Evolutionary conservation across 768 basidiomycete genomes (phyloP), one percentile per base, ranked within the genome.

Genomic region (Harrya chromipes): DNA sequence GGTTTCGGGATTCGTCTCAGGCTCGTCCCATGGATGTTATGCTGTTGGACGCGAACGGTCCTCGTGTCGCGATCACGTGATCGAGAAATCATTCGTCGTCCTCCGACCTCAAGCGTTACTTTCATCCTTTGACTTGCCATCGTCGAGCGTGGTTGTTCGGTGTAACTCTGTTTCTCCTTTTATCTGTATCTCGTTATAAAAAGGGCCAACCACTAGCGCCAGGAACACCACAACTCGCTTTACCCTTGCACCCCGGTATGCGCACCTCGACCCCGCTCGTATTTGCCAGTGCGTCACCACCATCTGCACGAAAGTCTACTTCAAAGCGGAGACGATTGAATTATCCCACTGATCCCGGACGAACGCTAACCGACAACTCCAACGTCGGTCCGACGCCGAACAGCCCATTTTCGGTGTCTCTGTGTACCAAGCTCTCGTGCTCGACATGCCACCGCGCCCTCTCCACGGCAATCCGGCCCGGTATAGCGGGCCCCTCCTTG

Each of bases 401-500:
- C 7, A 26, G 14, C 23, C 26, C 43, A 4, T 13, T 46, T 23
- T 40, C 29, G 10, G 12, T 41, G 40, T 48, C 48, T 6, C 12
- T 34, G 20, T 53, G 12, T 46, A 4, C 49, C 17, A 67, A 58
- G 11, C 52, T 56, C 23, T 60, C 62, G 36, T 66, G 65, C 40
- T 69, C 65, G 26, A 57, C 65, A 47, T 66, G 65, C 53, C 57
- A 66, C 57, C 67, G 65, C 13, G 44, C 55, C 12, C 55, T 66
- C 29, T 60, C 65, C 3, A 44, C 49, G 16, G 49, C 53, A 2
- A 50, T 58, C 31, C 53, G 62, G 29, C 43, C 55, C 24, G 55
- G 60, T 38, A 41, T 53, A 13, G 52, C 53, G 33, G 33, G 44
- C 17, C 45, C 31, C 20, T 41, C 37, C 14, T 7, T 43, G 5